A percentile compares a stretch with the other conserved stretches of the same genome.
These are phyloP conservation scores for Trichoderma simmonsii DNA, from an alignment of 2,329 filamentous ascomycete genomes.

Conservation along the genomic window DNA sequence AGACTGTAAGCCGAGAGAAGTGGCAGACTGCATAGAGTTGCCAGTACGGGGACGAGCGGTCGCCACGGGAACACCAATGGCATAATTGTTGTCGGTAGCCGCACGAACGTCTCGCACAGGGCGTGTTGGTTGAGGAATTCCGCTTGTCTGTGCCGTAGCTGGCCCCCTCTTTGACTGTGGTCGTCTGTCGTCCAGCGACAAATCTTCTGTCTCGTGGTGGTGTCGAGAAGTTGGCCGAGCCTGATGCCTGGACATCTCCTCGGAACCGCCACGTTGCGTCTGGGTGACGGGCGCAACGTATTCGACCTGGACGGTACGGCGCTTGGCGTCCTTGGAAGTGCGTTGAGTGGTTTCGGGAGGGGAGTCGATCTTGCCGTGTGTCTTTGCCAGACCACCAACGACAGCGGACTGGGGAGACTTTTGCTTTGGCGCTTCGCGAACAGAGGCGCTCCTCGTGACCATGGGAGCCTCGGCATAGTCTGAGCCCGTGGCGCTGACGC, in stretches of 20 bases:
- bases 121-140: slow-evolving; percentile 23
- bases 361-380: slow-evolving; percentile 70
- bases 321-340: slow-evolving; percentile 80
- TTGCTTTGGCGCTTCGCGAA: slow-evolving; percentile 78
- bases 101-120: slow-evolving; percentile 36
- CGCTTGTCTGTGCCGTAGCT: slow-evolving; percentile 40
- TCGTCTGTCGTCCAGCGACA: slow-evolving; percentile 49
- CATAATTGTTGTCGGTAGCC: slow-evolving; percentile 40
- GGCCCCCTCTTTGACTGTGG: slow-evolving; percentile 43
- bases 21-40: slow-evolving; percentile 69
- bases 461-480: slow-evolving; percentile 56
- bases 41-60: slow-evolving; percentile 71
- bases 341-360: slow-evolving; percentile 56
- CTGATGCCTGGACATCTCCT: slow-evolving; percentile 28
- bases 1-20: slow-evolving; percentile 61
- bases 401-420: slow-evolving; percentile 49
- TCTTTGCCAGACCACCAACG: slow-evolving; percentile 65
- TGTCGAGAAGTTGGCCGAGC: slow-evolving; percentile 37
- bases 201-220: slow-evolving; percentile 38
- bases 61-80: slow-evolving; percentile 42
- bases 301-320: slow-evolving; percentile 93
- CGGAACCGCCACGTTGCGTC: slow-evolving; percentile 64
- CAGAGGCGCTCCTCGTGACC: slow-evolving; percentile 84
- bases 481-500: slow-evolving; percentile 63
- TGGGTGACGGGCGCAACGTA: slow-evolving; percentile 90